These are phyloP conservation scores for Ascocoryne sarcoides DNA, from an alignment of 2,329 filamentous ascomycete species.

Conservation along the genomic window DNA sequence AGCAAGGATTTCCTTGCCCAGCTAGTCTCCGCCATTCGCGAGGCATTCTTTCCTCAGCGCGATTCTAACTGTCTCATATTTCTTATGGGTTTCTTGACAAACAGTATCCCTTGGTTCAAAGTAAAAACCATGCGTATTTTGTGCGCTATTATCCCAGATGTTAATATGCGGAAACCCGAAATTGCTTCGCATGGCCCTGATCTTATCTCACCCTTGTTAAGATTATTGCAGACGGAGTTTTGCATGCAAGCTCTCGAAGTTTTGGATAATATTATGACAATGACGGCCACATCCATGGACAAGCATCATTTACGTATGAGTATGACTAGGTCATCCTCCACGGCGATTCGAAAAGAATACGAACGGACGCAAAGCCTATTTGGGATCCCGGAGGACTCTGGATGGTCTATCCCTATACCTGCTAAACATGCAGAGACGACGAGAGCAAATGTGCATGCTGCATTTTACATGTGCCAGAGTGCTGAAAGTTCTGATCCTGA, in stretches of 20 bases:
- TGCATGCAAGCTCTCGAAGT: conserved; percentile 89
- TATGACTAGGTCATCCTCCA: conserved; percentile 84
- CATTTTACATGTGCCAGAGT: conserved; percentile 87
- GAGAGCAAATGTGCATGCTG: conserved; percentile 85
- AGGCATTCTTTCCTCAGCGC: conserved; percentile 70
- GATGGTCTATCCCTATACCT: conserved; percentile 92
- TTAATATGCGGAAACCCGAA: conserved; percentile 87
- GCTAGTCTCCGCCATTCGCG: conserved; percentile 63
- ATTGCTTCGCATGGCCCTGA: conserved; percentile 88
- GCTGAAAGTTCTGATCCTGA: conserved; percentile 49
- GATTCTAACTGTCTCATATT: conserved; percentile 85
- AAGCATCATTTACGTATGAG: conserved; percentile 95
- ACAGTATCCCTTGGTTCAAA: conserved; percentile 82
- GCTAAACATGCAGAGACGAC: conserved; percentile 83
- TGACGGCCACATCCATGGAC: conserved; percentile 86
- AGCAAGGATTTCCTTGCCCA: conserved; percentile 70
- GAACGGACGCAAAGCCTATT: conserved; percentile 91
- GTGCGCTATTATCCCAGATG: conserved; percentile 73
- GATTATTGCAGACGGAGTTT: conserved; percentile 84
- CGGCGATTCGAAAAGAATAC: conserved; percentile 84
- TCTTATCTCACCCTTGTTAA: conserved; percentile 83
- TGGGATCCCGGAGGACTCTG: conserved; percentile 89
- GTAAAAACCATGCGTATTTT: conserved; percentile 88
- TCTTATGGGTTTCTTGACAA: conserved; percentile 83
- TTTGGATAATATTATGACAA: conserved; percentile 89